These are phyloP conservation scores for Cephalotrichum gorgonifer DNA, from an alignment of 2,329 filamentous ascomycete species.

Conservation along the genomic window DNA sequence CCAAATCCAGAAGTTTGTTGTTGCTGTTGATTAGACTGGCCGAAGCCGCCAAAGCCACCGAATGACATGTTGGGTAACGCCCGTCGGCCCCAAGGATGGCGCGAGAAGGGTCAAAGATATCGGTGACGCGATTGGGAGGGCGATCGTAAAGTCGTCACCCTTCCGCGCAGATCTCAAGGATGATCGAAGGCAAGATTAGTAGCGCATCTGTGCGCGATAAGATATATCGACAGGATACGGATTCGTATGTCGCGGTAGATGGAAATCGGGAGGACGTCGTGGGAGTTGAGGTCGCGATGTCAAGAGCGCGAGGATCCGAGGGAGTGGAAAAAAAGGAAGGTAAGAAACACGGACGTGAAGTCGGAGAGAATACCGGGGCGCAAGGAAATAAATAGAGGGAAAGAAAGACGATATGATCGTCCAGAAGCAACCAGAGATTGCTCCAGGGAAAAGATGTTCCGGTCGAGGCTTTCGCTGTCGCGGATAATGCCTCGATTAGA, in stretches of 20 bases:
- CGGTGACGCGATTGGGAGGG: background rate
- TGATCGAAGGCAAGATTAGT: background rate
- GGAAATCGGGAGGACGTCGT: background rate
- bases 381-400: background rate
- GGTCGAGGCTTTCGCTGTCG: background rate
- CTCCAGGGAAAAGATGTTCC: background rate
- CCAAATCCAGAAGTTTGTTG: constrained; percentile 38
- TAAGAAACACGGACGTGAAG: background rate
- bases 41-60: constrained; percentile 34
- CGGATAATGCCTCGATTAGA: constrained; percentile 1
- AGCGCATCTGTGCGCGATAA: background rate
- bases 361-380: background rate
- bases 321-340: background rate
- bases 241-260: background rate
- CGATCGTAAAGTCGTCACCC: background rate
- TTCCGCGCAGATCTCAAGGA: background rate
- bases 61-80: constrained; percentile 37
- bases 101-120: background rate
- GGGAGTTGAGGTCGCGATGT: background rate
- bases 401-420: background rate
- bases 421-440: background rate
- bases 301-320: background rate
- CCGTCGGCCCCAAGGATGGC: background rate
- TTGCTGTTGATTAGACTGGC: constrained; percentile 39
- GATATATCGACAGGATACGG: background rate